Base-by-base conservation (phyloP, 495 filamentous ascomycete species). In the Aspergillus conjunctus region DNA sequence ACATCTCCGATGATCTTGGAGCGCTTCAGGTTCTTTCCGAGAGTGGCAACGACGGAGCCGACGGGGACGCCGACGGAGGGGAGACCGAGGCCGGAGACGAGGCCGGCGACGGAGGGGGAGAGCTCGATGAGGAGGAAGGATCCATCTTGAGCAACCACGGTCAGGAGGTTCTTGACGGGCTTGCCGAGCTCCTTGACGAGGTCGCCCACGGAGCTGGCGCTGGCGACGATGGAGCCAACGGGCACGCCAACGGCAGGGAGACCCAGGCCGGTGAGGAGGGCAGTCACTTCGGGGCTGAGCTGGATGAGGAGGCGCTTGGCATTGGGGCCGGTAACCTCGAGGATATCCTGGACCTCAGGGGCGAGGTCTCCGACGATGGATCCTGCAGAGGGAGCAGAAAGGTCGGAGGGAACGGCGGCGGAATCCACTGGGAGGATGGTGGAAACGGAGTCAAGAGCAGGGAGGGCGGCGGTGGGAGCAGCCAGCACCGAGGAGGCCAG, bases 71-170 rank as follows among this genome's bases (percentile, higher is more conserved):
- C 73, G 45, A 76, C 53, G 41, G 56, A 45, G 58, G 73, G 69
- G 34, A 79, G 74, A 54, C 74, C 73, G 15, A 78, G 74, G 46
- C 77, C 71, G 51, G 68, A 20, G 46, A 79, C 64, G 34, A 78
- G 73, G 30, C 58, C 59, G 41, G 70, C 61, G 44, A 77, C 73
- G 44, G 56, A 39, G 44, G 71, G 67, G 56, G 69, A 66, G 50
- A 79, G 72, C 62, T 73, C 52, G 61, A 79, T 63, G 34, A 79
- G 73, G 54, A 79, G 74, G 39, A 63, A 37, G 39, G 66, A 61
- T 58, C 67, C 68, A 43, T 75, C 71, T 45, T 73, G 45, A 51
- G 66, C 68, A 26, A 70, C 68, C 39, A 77, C 67, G 41, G 65
- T 71, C 26, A 79, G 68, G 60, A 76, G 70, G 12, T 68, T 34